Percentiles rank a stretch among this genome's conserved stretches.
Conservation (phyloP, 805 yeast genomes). For the Candida boidinii region DNA sequence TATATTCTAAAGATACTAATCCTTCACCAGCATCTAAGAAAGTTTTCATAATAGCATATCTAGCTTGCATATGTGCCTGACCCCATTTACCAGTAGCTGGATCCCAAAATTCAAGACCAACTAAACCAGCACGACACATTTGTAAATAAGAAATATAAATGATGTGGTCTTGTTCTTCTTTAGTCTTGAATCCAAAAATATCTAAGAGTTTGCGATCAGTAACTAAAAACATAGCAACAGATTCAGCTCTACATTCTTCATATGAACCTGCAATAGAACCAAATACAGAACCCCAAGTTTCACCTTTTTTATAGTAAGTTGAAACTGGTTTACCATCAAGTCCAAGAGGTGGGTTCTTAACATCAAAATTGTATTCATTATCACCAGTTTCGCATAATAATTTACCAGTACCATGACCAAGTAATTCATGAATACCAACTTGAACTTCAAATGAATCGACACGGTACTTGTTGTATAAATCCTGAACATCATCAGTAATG, state of each 20-base stretch:
- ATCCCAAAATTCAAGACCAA: conserved; percentile 83
- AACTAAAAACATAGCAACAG: conserved; percentile 75
- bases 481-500: conserved; percentile 42
- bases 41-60: conserved; percentile 76
- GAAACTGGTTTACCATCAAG: conserved; percentile 51
- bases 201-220: conserved; percentile 59
- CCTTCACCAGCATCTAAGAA: conserved; percentile 55
- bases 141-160: conserved; percentile 60
- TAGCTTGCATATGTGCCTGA: conserved; percentile 91
- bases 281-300: conserved; percentile 86
- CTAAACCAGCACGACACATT: conserved; percentile 84
- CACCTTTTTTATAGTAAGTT: conserved; percentile 69
- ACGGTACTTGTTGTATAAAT: conserved; percentile 58
- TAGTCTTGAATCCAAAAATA: conserved; percentile 59
- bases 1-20: conserved; percentile 45
- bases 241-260: conserved; percentile 91
- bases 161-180: conserved; percentile 54
- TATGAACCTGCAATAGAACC: conserved; percentile 79
- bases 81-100: conserved; percentile 82
- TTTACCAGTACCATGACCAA: conserved; percentile 91
- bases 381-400: conserved; percentile 50
- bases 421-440: conserved; percentile 85
- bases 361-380: conserved; percentile 67
- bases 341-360: conserved; percentile 50
- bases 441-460: conserved; percentile 86